Percentiles rank a stretch among this genome's conserved stretches.
phyloP scores from a whole-genome alignment of 805 yeast species.

The Sugiyamaella qingdaonensis region DNA sequence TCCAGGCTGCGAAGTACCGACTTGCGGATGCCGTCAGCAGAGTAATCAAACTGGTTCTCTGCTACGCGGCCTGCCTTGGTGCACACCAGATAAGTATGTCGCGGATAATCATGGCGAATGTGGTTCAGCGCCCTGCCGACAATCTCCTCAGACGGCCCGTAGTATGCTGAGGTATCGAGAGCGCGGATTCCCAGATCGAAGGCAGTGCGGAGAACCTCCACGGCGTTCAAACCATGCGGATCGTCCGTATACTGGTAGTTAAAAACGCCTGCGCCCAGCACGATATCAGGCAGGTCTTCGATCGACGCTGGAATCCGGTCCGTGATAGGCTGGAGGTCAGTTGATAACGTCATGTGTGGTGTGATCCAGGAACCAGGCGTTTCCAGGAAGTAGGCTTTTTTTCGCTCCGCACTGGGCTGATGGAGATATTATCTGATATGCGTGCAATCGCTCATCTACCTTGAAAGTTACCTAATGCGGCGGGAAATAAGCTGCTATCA shows the following conservation, averaged over 20 bases:
- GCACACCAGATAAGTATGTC: conserved; percentile 66
- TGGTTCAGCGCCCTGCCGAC: conserved; percentile 61
- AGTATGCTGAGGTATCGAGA: conserved; percentile 88
- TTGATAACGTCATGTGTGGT: background rate
- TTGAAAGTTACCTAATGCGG: background rate
- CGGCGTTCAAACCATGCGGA: conserved; percentile 57
- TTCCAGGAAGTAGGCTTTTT: background rate
- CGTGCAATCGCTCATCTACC: background rate
- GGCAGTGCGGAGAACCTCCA: conserved; percentile 54
- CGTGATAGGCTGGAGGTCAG: conserved; percentile 5
- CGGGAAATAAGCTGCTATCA: background rate
- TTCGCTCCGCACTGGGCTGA: background rate
- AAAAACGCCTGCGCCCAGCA: conserved; percentile 87
- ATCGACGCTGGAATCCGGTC: conserved; percentile 4
- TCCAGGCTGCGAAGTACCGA: conserved; percentile 64
- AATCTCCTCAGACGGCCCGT: conserved; percentile 79
- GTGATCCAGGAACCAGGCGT: background rate
- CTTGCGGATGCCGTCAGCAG: conserved; percentile 51
- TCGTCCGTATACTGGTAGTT: conserved; percentile 73
- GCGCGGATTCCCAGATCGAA: conserved; percentile 68
- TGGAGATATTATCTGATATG: background rate
- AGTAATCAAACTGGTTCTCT: conserved; percentile 70
- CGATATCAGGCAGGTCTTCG: conserved; percentile 39
- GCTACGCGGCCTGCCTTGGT: conserved; percentile 82
- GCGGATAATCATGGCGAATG: conserved; percentile 38